Base-by-base conservation (phyloP, 176 grass and related monocot species). In the Oryza coarctata region DNA sequence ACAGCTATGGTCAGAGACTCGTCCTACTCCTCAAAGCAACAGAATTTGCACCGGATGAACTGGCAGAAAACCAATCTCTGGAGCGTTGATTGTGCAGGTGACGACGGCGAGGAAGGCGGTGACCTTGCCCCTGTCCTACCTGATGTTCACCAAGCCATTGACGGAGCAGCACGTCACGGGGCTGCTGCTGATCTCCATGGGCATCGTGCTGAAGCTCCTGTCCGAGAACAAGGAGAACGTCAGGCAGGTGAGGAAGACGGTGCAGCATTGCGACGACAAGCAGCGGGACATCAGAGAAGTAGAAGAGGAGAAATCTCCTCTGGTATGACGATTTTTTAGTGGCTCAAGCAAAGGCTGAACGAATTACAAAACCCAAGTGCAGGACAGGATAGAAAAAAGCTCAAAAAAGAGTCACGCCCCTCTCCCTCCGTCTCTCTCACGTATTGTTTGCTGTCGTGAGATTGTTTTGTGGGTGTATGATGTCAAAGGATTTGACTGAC, bases 71-170 rank as follows among this genome's bases (percentile, higher is more conserved):
- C 35, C 5, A 44, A 61, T 3, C 17, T 4, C 73, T 10, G 34
- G 28, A 6, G 12, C 40, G 17, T 30, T 77, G 70, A 5, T 4
- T 75, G 10, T 72, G 40, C 78, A 93, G 94, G 77, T 91, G 38
- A 95, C 95, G 13, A 98, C 95, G 13, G 92, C 90, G 63, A 83
- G 95, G 80, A 98, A 98, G 72, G 92, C 88, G 3, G 87, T 95
- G 39, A 98, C 95, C 29, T 69, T 98, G 88, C 89, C 95, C 38
- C 83, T 95, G 71, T 98, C 95, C 5, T 98, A 90, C 85, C 36
- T 98, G 75, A 93, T 98, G 79, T 98, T 98, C 85, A 98, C 95
- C 49, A 98, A 98, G 76, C 95, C 92, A 7, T 72, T 95, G 78
- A 95, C 90, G 25, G 92, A 95, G 86, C 90, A 95, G 79, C 95